Evolutionary conservation across 805 yeast species (phyloP), one percentile per base, ranked within the genome.

Genomic region (Candida rishiriensis): DNA sequence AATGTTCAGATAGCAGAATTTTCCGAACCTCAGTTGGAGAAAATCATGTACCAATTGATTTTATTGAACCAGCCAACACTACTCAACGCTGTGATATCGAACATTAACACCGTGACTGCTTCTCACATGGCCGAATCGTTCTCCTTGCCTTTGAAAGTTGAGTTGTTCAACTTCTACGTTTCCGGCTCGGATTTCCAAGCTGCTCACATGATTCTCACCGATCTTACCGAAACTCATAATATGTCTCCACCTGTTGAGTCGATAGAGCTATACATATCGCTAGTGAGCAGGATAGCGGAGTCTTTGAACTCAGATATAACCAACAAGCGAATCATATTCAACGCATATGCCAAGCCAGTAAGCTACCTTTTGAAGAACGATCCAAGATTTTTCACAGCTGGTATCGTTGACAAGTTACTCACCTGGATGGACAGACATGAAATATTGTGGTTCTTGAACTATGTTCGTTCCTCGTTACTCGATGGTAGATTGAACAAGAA

Each of bases 261-360:
- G 2, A 28, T 56, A 3, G 45, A 47, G 11, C 33, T 44, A 1
- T 61, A 61, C 31, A 17, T 56, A 10, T 13, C 30, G 10, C 35
- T 59, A 13, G 42, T 57, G 1, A 40, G 50, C 5, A 26, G 39
- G 1, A 40, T 47, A 9, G 52, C 59, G 16, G 14, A 29, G 2
- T 40, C 51, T 3, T 39, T 59, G 14, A 39, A 55, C 30, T 42
- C 56, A 1, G 39, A 43, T 4, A 42, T 42, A 18, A 40, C 38
- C 6, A 52, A 55, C 29, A 51, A 53, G 31, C 51, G 42, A 36
- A 31, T 55, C 34, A 40, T 62, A 9, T 62, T 60, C 43, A 60
- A 54, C 42, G 53, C 55, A 10, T 52, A 55, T 29, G 40, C 59
- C 1, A 26, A 40, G 8, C 51, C 55, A n/a, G 33, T 54, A 28